These are phyloP conservation scores for Trichoderma erinaceum DNA, from an alignment of 495 filamentous ascomycete genomes.

Conservation along the genomic window DNA sequence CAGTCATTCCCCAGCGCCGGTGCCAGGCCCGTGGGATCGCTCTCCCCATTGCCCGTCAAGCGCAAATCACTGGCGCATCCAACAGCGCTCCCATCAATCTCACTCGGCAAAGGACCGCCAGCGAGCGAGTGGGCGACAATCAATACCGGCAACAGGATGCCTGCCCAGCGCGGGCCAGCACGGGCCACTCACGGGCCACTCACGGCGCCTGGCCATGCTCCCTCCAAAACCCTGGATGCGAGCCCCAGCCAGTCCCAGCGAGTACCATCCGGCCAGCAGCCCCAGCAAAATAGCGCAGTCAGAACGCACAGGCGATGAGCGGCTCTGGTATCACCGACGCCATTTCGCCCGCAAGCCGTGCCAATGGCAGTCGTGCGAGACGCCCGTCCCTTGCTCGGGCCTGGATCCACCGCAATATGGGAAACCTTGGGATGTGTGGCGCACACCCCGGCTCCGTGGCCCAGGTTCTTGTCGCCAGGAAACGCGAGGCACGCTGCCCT, in stretches of 20 bases:
- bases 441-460: constrained; percentile 11
- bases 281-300: neutral
- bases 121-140: neutral
- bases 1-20: neutral
- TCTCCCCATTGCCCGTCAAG: no score
- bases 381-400: neutral
- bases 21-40: neutral
- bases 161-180: no score
- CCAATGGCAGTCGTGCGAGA: neutral
- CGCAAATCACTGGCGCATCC: no score
- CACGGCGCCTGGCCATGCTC: neutral
- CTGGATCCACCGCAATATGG: neutral
- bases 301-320: neutral
- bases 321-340: neutral
- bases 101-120: neutral
- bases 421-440: constrained; percentile 12
- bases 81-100: neutral
- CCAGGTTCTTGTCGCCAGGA: constrained; percentile 10
- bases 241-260: neutral
- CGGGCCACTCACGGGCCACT: neutral
- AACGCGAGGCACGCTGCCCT: neutral
- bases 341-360: neutral
- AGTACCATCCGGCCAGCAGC: neutral
- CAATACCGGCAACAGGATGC: neutral
- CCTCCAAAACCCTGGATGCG: neutral